Conservation (phyloP, 768 basidiomycete species). For the Russula vinacea region DNA sequence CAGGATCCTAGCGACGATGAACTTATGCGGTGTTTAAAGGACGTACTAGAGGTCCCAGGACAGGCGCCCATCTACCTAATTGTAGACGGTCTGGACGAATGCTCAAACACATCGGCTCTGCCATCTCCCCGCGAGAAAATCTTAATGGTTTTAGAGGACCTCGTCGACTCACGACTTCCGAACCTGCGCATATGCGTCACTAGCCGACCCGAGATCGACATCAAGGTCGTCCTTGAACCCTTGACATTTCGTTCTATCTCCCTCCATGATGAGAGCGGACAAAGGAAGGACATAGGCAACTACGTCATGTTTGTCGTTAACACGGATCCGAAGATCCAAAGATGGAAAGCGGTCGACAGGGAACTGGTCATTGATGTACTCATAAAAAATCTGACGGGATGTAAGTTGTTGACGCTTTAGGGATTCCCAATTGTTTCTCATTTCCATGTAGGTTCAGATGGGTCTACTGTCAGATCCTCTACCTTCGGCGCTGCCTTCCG, state of each 20-base stretch:
- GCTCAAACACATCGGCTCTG: not conserved
- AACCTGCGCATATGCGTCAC: not conserved
- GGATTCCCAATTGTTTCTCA: not conserved
- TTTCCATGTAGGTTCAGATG: not conserved
- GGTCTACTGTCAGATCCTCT: not conserved
- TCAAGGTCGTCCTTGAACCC: not conserved
- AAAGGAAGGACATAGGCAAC: not conserved
- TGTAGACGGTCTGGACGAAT: slow-evolving; percentile 8
- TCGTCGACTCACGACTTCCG: not conserved
- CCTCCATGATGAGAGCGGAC: not conserved
- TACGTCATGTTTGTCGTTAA: not conserved
- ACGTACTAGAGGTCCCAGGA: not conserved
- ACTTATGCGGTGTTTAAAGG: not conserved
- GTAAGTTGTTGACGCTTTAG: not conserved
- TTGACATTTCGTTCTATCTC: not conserved
- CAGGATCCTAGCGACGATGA: not conserved
- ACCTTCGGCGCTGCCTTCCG: slow-evolving; percentile 1
- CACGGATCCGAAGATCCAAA: not conserved
- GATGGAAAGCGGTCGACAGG: not conserved
- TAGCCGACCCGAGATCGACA: slow-evolving; percentile 5
- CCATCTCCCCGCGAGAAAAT: not conserved
- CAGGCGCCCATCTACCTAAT: not conserved
- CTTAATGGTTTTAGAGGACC: not conserved
- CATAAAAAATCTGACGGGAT: not conserved
- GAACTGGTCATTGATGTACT: not conserved